Percentiles rank a stretch among this genome's conserved stretches.
These are phyloP conservation scores for Rhododendron kiyosumense DNA, from an alignment of 148 eudicot species.

Conservation along the genomic window DNA sequence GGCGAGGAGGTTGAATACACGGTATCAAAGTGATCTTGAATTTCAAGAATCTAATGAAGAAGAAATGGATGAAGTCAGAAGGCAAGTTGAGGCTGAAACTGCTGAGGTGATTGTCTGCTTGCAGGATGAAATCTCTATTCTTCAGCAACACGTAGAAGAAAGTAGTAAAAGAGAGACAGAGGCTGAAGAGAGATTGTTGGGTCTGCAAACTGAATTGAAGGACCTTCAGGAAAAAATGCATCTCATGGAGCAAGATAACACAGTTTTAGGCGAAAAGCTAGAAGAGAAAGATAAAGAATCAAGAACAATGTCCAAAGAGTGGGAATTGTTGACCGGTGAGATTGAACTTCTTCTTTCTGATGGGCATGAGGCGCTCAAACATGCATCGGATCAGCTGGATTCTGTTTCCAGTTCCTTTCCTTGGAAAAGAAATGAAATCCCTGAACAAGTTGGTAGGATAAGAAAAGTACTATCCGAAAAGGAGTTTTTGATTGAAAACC, in stretches of 20 bases:
- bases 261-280: conserved; percentile 34
- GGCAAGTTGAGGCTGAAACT: conserved; percentile 94
- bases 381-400: conserved; percentile 54
- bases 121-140: conserved; percentile 80
- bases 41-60: conserved; percentile 57
- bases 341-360: conserved; percentile 61
- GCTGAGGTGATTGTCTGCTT: conserved; percentile 91
- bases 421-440: conserved; percentile 33
- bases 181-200: conserved; percentile 34
- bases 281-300: conserved; percentile 48
- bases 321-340: conserved; percentile 44
- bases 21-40: conserved; percentile 62
- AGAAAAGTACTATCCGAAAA: conserved; percentile 55
- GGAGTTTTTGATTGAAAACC: conserved; percentile 52
- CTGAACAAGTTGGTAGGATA: conserved; percentile 59
- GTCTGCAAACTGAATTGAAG: conserved; percentile 37
- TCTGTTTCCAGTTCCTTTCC: conserved; percentile 37
- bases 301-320: conserved; percentile 38
- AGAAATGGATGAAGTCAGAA: conserved; percentile 79
- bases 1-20: conserved; percentile 61
- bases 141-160: conserved; percentile 70
- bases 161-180: conserved; percentile 54
- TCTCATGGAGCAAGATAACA: conserved; percentile 39
- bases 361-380: conserved; percentile 61
- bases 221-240: conserved; percentile 34